Percentiles rank a stretch among this genome's conserved stretches.
These are phyloP conservation scores for Isatis tinctoria DNA, from an alignment of 345 rosid genomes.

Conservation along the genomic window DNA sequence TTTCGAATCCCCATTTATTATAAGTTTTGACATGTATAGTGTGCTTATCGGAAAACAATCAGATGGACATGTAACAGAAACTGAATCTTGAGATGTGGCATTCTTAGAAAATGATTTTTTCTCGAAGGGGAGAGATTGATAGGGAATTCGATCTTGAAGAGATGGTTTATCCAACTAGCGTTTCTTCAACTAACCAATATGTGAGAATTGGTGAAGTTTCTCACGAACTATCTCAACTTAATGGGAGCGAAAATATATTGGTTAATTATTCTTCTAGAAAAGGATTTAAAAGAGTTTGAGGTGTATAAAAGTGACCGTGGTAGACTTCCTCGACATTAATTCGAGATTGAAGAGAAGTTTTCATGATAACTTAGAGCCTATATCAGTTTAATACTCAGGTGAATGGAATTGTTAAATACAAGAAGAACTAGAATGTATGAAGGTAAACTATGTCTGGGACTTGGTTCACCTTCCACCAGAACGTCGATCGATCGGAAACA, in stretches of 20 bases:
- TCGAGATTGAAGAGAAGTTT: neutral
- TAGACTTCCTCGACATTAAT: neutral
- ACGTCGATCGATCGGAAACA: neutral
- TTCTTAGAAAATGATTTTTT: constrained; percentile 21
- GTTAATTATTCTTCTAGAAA: neutral
- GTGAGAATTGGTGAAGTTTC: neutral
- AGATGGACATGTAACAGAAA: neutral
- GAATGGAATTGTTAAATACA: neutral
- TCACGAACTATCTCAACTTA: neutral
- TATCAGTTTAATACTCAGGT: neutral
- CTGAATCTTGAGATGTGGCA: constrained; percentile 6
- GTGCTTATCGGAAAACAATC: neutral
- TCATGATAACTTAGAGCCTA: neutral
- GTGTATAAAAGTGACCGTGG: neutral
- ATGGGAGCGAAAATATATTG: neutral
- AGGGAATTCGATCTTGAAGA: neutral
- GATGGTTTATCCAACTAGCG: neutral
- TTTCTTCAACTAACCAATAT: neutral
- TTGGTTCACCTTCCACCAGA: neutral
- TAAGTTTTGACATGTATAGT: too few relatives aligned
- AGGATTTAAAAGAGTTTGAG: neutral
- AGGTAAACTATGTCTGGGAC: neutral
- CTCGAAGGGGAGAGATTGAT: neutral
- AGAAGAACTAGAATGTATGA: neutral
- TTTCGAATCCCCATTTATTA: too few relatives aligned